Conservation (phyloP, 2,329 filamentous ascomycete genomes). For the Plectosphaerella plurivora region DNA sequence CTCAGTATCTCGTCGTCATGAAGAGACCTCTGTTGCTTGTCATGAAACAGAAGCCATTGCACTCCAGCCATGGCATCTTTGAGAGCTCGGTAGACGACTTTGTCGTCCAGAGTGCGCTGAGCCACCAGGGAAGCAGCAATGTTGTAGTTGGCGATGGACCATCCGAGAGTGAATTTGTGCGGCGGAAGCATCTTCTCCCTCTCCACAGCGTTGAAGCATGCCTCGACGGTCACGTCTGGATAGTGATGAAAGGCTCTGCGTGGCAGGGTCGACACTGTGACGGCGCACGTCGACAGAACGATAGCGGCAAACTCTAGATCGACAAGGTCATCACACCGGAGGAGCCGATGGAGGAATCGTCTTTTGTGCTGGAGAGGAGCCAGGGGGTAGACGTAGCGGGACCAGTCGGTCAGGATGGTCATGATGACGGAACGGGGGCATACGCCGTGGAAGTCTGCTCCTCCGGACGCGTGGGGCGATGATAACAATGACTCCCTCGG, state of each 20-base stretch:
- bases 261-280: conserved; percentile 24
- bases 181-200: conserved; percentile 17
- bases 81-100: conserved; percentile 13
- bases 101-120: conserved; percentile 6
- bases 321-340: conserved; percentile 15
- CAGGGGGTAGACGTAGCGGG: conserved; percentile 27
- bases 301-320: conserved; percentile 25
- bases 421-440: conserved; percentile 7
- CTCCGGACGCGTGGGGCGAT: neutral
- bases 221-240: conserved; percentile 18
- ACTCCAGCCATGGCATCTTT: conserved; percentile 22
- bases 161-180: conserved; percentile 22
- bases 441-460: neutral
- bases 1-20: conserved; percentile 25
- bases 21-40: conserved; percentile 12
- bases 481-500: too few species aligned
- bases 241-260: conserved; percentile 14
- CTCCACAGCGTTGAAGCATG: conserved; percentile 23
- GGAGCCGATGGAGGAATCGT: conserved; percentile 21
- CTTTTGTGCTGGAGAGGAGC: conserved; percentile 26
- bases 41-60: conserved; percentile 22
- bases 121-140: conserved; percentile 18
- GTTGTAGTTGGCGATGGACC: conserved; percentile 31
- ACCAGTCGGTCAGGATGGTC: conserved; percentile 27
- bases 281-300: conserved; percentile 27